Evolutionary conservation across 805 yeast species (phyloP), one percentile per base, ranked within the genome.

Genomic region (Candida pini): DNA sequence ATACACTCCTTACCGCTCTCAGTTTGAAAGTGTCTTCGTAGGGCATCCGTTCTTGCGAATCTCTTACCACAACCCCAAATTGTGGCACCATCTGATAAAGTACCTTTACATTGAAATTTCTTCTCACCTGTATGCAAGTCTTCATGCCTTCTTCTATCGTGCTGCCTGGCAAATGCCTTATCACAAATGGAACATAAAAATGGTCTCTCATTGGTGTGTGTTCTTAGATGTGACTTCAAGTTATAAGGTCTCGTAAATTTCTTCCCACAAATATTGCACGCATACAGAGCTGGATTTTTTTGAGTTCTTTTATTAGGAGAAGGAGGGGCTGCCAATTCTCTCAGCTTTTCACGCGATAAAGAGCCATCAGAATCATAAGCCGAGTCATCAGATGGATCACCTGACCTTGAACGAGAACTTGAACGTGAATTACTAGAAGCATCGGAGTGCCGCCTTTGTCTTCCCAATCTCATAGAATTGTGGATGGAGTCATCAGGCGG

Each of bases 161-260:
- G 92, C 36, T 78, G 80, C 39, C 92, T 61, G 5, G 89, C 89
- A 65, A 84, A 84, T 1, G 89, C 84, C 54, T 83, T 83, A 4
- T 86, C 87, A 60, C 94, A 84, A 4, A 73, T 68, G 10, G 71
- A 64, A 58, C 95, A 84, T 6, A 75, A 66, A 50, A 75, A 84
- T 5, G 92, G 94, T 34, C 88, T 62, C 51, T 84, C 94, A 52
- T 82, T 82, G 1, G 94, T 83, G 55, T 85, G 98, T 0, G 97
- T 90, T 39, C 96, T 67, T 52, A 84, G 64, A 60, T 90, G 98
- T 0, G 96, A 85, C 47, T 90, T 86, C 45, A 90, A 66, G 54
- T 92, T 92, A 58, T 92, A 92, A 0, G 96, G 96, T 36, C 97
- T 64, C 2, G 97, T 90, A 56, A 90, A 90, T 31, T 80, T 65